Evolutionary conservation across 1,139 yeast species (phyloP).

Genomic region (Hansenula sp.): DNA sequence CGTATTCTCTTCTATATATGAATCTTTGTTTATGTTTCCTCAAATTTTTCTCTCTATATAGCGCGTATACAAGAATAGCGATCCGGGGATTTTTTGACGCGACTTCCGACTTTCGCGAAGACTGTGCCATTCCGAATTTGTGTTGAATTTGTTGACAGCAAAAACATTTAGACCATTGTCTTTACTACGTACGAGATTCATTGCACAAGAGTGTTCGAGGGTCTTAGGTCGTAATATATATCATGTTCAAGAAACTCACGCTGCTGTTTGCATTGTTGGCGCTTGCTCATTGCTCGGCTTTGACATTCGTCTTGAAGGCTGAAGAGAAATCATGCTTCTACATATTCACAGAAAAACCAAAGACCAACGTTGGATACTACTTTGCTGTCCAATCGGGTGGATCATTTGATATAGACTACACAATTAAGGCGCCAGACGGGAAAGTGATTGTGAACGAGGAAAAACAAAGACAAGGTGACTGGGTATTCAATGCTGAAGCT

Average conservation of each 20-base stretch:
- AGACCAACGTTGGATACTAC: constrained; percentile 69
- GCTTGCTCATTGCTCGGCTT: constrained; percentile 36
- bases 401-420: constrained; percentile 73
- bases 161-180: too few species aligned
- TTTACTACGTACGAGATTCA: too few species aligned
- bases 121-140: not conserved
- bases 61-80: too few species aligned
- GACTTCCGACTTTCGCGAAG: not conserved
- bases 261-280: constrained; percentile 3
- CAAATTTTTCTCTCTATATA: too few species aligned
- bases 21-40: too few species aligned
- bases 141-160: not conserved
- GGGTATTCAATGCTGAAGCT: constrained; percentile 61
- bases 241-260: not conserved
- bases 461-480: constrained; percentile 83
- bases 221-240: not conserved
- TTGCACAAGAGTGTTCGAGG: too few species aligned
- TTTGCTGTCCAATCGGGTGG: constrained; percentile 92
- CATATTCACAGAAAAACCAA: constrained; percentile 60
- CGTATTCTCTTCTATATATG: too few species aligned
- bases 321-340: constrained; percentile 77
- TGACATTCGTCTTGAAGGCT: constrained; percentile 77
- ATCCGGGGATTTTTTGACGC: too few species aligned
- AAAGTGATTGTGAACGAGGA: constrained; percentile 40
- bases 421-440: constrained; percentile 65